Evolutionary conservation across 139 green algal genomes (phyloP), one percentile per base, ranked within the genome.

Genomic region (Chara braunii): DNA sequence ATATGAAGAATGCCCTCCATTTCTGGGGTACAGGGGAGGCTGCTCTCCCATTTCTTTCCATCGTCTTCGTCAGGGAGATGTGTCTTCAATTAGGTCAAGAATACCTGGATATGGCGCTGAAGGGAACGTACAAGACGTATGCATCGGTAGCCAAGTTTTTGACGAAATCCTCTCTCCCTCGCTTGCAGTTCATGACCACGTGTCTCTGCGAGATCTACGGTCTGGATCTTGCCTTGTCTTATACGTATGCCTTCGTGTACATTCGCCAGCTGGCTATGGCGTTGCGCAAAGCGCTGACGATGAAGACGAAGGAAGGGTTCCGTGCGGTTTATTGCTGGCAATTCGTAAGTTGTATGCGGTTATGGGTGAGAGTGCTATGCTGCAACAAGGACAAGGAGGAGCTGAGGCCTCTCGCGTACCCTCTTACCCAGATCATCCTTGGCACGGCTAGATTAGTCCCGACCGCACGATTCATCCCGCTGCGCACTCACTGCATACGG

Each of bases 311-410:
- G 64, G 64, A 69, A 34, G 8, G 14, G 53, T 59, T 64, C 5
- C n/a, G n/a, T n/a, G 73, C 86, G 58, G 85, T 95, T 22, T 95
- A 95, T 68, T 87, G 79, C 78, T 93, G 89, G 90, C 85, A 94
- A 77, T 88, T 81, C 48, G 61, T 95, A 31, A 91, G 89, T 75
- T 94, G 84, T 75, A 65, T 96, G 24, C 86, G 95, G 79, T 80
- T 95, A 34, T 97, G 91, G 89, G 81, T 78, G 22, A 83, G 80
- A 53, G 67, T 92, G 30, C 68, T 82, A 24, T 35, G 28, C n/a
- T 12, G 58, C 28, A 51, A 81, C 44, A 34, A 64, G 3, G 22
- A 52, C 12, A 45, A 68, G 8, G 44, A 73, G 54, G 77, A 84
- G 64, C 82, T 97, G 37, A 67, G 64, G 22, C 80, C 86, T 1